phyloP scores from a whole-genome alignment of 106 monocot genomes.

The Dactylorhiza incarnata region DNA sequence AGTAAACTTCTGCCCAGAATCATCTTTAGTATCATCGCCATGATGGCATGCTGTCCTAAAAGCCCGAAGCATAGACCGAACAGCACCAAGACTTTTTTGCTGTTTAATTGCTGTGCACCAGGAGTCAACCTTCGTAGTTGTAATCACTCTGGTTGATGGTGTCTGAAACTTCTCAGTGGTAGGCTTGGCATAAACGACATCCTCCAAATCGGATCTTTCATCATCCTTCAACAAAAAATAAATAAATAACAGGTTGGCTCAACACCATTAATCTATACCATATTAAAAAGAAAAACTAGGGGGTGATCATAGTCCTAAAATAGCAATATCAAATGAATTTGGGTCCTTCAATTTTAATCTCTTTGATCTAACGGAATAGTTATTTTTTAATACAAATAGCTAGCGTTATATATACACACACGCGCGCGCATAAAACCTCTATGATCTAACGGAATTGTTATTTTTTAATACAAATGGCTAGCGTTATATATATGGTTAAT shows the following conservation, averaged over 20 bases:
- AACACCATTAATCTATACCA: background rate
- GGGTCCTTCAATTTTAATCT: too few relatives aligned
- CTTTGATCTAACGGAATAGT: too few relatives aligned
- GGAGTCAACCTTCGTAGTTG: slow-evolving; percentile 72
- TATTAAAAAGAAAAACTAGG: too few relatives aligned
- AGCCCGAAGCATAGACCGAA: slow-evolving; percentile 62
- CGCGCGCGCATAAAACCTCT: too few relatives aligned
- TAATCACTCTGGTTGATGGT: slow-evolving; percentile 47
- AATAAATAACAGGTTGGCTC: background rate
- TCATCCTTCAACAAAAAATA: slow-evolving; percentile 29
- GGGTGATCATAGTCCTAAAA: too few relatives aligned
- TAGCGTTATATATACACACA: too few relatives aligned
- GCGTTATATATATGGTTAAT: too few relatives aligned
- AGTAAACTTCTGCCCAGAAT: slow-evolving; percentile 23
- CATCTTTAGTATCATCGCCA: slow-evolving; percentile 58
- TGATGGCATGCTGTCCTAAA: slow-evolving; percentile 81
- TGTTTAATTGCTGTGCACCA: slow-evolving; percentile 65
- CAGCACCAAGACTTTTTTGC: slow-evolving; percentile 37
- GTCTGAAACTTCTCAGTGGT: slow-evolving; percentile 14
- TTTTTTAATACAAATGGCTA: too few relatives aligned
- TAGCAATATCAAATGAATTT: too few relatives aligned
- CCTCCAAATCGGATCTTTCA: slow-evolving; percentile 39
- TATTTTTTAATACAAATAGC: too few relatives aligned
- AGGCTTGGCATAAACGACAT: slow-evolving; percentile 23
- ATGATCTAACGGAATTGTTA: too few relatives aligned